Percentiles rank a stretch among this genome's conserved stretches.
These are phyloP conservation scores for Elsinoe australis DNA, from an alignment of 2,329 filamentous ascomycete genomes.

Conservation along the genomic window DNA sequence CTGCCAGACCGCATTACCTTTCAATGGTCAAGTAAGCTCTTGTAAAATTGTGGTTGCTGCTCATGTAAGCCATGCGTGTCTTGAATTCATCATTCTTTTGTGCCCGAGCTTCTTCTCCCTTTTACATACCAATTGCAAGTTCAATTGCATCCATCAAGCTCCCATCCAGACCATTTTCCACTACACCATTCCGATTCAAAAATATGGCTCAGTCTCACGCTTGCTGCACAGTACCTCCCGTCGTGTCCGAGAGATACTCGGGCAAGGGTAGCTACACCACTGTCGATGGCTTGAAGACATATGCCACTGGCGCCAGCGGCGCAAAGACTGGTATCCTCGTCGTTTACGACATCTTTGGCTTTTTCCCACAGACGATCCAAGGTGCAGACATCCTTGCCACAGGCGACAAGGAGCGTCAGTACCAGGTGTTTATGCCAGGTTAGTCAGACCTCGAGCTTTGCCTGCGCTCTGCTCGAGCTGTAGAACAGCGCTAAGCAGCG, in stretches of 20 bases:
- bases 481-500: no score
- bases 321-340: slow-evolving; percentile 52
- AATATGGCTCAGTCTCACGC: slow-evolving; percentile 28
- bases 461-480: no score
- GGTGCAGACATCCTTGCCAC: slow-evolving; percentile 56
- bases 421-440: slow-evolving; percentile 74
- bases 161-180: background rate
- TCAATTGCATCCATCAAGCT: background rate
- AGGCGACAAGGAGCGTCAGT: slow-evolving; percentile 60
- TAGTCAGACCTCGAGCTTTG: no score
- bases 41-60: background rate
- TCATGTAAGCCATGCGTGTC: slow-evolving; percentile 13
- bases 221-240: slow-evolving; percentile 45
- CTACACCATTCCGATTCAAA: background rate
- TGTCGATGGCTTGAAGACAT: slow-evolving; percentile 56
- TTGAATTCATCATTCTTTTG: background rate
- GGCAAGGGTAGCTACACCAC: slow-evolving; percentile 53
- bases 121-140: background rate
- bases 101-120: background rate
- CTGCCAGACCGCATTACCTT: background rate
- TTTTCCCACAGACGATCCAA: slow-evolving; percentile 55
- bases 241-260: slow-evolving; percentile 45
- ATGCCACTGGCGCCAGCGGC: slow-evolving; percentile 49
- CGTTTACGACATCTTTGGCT: slow-evolving; percentile 54
- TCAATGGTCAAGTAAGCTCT: slow-evolving; percentile 2